Evolutionary conservation across 2,329 filamentous ascomycete species (phyloP).

Genomic region (Aspergillus sp.): DNA sequence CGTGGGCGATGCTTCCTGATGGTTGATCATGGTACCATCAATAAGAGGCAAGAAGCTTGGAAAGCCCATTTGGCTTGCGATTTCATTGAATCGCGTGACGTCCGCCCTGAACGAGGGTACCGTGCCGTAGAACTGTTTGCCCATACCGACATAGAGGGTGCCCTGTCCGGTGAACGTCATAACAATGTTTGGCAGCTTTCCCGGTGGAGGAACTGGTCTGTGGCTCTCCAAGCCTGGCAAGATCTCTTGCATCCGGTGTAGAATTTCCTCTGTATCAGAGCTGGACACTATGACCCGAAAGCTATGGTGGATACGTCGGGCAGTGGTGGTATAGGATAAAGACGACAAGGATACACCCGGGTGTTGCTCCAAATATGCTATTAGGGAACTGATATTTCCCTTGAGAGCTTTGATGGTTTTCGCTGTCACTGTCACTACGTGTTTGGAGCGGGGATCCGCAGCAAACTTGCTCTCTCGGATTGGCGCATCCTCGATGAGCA

Average conservation of each 20-base stretch:
- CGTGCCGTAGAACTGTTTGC: constrained; percentile 35
- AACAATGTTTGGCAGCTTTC: constrained; percentile 21
- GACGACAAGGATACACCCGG: constrained; percentile 39
- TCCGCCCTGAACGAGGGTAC: constrained; percentile 29
- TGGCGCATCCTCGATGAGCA: constrained; percentile 66
- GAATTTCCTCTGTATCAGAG: constrained; percentile 11
- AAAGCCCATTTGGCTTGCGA: constrained; percentile 37
- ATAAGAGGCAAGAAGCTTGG: constrained; percentile 39
- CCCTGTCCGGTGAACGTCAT: constrained; percentile 43
- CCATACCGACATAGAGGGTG: constrained; percentile 36
- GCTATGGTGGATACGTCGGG: constrained; percentile 50
- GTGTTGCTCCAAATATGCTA: constrained; percentile 56
- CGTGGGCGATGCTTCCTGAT: constrained; percentile 31
- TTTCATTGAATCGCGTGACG: constrained; percentile 32
- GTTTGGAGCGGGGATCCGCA: constrained; percentile 55
- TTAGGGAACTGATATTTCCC: constrained; percentile 58
- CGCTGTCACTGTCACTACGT: constrained; percentile 62
- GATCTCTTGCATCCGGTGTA: not conserved
- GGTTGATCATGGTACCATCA: constrained; percentile 28
- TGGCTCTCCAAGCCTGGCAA: constrained; percentile 20
- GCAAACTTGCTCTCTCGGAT: constrained; percentile 27
- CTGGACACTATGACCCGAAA: constrained; percentile 28
- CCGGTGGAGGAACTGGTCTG: constrained; percentile 17
- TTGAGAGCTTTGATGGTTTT: constrained; percentile 42
- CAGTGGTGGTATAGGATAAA: constrained; percentile 69